phyloP scores from a whole-genome alignment of 164 flowering plant genomes.

The Tetracentron sinense region DNA sequence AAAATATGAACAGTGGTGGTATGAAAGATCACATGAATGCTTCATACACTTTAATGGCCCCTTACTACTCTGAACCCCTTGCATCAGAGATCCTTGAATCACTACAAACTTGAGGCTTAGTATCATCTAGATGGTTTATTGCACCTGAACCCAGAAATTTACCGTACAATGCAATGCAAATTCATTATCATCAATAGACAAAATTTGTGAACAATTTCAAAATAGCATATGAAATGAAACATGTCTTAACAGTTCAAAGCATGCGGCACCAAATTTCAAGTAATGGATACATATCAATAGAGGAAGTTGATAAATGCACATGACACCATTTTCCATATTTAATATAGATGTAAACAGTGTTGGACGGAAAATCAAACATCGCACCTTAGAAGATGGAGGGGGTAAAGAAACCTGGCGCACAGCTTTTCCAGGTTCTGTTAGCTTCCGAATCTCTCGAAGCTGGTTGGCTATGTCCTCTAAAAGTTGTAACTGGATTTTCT shows the following conservation, averaged over 20 bases:
- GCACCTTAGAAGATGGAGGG: slow-evolving; percentile 66
- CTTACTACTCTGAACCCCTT: neutral
- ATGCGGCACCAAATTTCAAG: too few species aligned
- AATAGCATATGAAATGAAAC: too few species aligned
- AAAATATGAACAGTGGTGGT: neutral
- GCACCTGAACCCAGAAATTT: too few species aligned
- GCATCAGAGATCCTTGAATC: too few species aligned
- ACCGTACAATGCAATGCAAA: too few species aligned
- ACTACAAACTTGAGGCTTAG: too few species aligned
- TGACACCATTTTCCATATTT: neutral
- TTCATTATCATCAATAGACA: too few species aligned
- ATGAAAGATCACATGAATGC: neutral
- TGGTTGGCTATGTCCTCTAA: slow-evolving; percentile 62
- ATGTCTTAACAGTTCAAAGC: too few species aligned
- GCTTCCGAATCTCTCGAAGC: slow-evolving; percentile 58
- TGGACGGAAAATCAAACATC: neutral
- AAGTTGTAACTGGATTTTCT: slow-evolving; percentile 51
- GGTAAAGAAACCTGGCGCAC: slow-evolving; percentile 59
- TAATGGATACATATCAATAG: too few species aligned
- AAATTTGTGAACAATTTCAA: too few species aligned
- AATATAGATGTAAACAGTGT: neutral
- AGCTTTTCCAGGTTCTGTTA: slow-evolving; percentile 47
- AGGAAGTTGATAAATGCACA: neutral
- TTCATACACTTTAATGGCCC: neutral
- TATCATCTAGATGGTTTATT: too few species aligned